These are phyloP conservation scores for Cucurbita argyrosperma DNA, from an alignment of 306 rosid genomes.

Conservation along the genomic window DNA sequence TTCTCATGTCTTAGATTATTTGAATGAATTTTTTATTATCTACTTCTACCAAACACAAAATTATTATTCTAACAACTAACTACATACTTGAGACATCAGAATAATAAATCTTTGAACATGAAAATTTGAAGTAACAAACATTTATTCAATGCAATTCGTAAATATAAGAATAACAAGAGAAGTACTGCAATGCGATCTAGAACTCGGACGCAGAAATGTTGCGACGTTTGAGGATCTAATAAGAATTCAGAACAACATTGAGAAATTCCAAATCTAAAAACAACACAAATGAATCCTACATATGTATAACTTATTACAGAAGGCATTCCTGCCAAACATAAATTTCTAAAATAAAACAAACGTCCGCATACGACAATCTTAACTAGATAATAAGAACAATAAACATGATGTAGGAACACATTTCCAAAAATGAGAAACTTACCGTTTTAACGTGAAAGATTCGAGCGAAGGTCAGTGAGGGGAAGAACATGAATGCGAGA, in stretches of 20 bases:
- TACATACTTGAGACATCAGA: no score
- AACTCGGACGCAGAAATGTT: conserved; percentile 45
- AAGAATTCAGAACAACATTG: background rate
- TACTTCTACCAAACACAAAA: no score
- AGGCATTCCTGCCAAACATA: background rate
- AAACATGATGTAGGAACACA: background rate
- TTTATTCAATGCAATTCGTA: no score
- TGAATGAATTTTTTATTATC: no score
- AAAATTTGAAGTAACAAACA: no score
- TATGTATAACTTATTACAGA: background rate
- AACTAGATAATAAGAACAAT: background rate
- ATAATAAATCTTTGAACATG: no score
- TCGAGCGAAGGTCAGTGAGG: background rate
- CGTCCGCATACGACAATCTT: background rate
- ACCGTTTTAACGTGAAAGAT: background rate
- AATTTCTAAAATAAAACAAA: background rate
- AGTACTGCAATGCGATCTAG: conserved; percentile 74
- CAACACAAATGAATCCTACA: background rate
- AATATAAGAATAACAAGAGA: background rate
- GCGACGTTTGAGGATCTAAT: conserved; percentile 47
- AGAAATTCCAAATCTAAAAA: background rate
- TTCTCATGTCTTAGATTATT: no score
- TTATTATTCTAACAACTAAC: no score
- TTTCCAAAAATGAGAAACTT: background rate
- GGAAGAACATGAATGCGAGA: background rate